Conservation (phyloP, 177 flowering plant species). For the Vitis hybrid region DNA sequence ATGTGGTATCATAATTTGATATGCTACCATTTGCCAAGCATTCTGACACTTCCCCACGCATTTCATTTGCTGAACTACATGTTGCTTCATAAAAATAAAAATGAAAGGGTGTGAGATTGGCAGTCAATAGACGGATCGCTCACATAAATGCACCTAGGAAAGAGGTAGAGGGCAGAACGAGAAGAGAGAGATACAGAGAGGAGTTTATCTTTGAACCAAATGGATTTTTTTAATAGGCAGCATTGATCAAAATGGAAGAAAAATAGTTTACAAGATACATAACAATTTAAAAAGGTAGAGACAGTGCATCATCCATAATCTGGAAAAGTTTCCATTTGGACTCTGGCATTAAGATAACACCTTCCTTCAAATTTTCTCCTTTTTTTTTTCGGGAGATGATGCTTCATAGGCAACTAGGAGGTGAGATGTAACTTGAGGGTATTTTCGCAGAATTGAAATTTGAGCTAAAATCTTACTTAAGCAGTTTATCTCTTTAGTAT, state of each 20-base stretch:
- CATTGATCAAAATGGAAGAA: background rate
- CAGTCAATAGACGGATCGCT: background rate
- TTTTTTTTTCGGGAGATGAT: no score
- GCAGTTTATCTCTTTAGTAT: no score
- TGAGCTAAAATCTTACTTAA: no score
- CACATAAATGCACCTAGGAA: background rate
- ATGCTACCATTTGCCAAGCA: slow-evolving; percentile 19
- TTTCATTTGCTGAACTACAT: slow-evolving; percentile 30
- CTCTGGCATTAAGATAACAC: no score
- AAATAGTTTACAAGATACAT: background rate
- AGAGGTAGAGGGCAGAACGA: background rate
- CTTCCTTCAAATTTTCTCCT: no score
- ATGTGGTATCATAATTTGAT: slow-evolving; percentile 13
- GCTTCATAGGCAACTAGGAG: no score
- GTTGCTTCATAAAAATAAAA: slow-evolving; percentile 10
- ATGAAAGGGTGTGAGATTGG: background rate
- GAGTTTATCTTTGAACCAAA: background rate
- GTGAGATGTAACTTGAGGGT: no score
- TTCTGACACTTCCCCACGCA: slow-evolving; percentile 21
- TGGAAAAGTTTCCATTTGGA: no score
- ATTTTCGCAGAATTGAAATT: no score
- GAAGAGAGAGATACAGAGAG: background rate
- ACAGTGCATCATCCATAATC: no score
- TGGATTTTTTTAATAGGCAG: background rate
- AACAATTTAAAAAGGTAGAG: no score